phyloP scores from a whole-genome alignment of 2,329 filamentous ascomycete genomes.

The Thielaviopsis ethacetica region DNA sequence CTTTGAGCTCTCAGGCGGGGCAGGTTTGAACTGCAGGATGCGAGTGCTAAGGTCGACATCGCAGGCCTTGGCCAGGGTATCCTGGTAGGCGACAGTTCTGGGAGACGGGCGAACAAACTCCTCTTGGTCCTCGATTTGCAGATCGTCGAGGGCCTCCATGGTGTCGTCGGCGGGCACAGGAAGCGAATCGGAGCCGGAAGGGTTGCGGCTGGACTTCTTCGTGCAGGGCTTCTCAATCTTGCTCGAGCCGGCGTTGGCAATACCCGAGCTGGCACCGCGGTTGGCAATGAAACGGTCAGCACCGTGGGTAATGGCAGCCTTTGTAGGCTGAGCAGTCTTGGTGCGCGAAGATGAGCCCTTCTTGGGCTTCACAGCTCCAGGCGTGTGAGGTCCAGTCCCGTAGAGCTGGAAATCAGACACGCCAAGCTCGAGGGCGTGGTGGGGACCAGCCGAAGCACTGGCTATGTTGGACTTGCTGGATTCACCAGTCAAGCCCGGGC shows the following conservation, averaged over 20 bases:
- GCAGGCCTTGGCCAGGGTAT: constrained; percentile 77
- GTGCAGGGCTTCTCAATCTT: constrained; percentile 68
- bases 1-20: constrained; percentile 93
- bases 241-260: constrained; percentile 62
- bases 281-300: constrained; percentile 95
- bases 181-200: constrained; percentile 47
- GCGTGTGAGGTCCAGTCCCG: constrained; percentile 57
- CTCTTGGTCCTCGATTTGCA: constrained; percentile 59
- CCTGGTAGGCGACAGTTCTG: constrained; percentile 80
- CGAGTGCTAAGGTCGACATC: constrained; percentile 86
- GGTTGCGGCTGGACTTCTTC: constrained; percentile 54
- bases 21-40: constrained; percentile 96
- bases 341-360: constrained; percentile 34
- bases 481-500: constrained; percentile 53
- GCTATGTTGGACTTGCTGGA: constrained; percentile 97
- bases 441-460: constrained; percentile 55
- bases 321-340: constrained; percentile 37
- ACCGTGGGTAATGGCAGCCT: constrained; percentile 65
- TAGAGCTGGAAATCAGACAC: constrained; percentile 86
- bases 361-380: constrained; percentile 38
- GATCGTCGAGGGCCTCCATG: constrained; percentile 59
- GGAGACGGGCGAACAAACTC: constrained; percentile 63
- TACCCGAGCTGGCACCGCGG: constrained; percentile 74
- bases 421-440: constrained; percentile 69
- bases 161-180: constrained; percentile 68